phyloP scores from a whole-genome alignment of 2,329 filamentous ascomycete species.

The Graphilbum sp. region DNA sequence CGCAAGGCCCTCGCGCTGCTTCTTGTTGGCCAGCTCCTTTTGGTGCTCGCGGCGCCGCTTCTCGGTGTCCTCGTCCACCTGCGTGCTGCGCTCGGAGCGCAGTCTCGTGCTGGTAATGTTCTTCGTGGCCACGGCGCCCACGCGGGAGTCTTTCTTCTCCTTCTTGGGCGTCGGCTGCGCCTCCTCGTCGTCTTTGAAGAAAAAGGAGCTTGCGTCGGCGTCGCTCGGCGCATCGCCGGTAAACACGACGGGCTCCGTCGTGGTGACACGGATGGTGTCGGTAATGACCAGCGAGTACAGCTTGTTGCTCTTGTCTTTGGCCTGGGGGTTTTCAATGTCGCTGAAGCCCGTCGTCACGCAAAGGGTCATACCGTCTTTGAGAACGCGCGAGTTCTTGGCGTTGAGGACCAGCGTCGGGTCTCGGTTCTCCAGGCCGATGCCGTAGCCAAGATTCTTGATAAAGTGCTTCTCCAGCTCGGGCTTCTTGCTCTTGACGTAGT shows the following conservation, averaged over 20 bases:
- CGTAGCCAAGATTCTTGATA: slow-evolving; percentile 77
- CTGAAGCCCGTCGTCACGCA: slow-evolving; percentile 79
- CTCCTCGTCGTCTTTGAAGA: slow-evolving; percentile 94
- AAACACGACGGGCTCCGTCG: slow-evolving; percentile 69
- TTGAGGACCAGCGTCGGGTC: slow-evolving; percentile 74
- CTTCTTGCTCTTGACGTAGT: slow-evolving; percentile 72
- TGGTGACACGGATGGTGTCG: slow-evolving; percentile 80
- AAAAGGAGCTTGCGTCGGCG: slow-evolving; percentile 89
- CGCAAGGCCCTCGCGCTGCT: slow-evolving; percentile 73
- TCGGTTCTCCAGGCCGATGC: slow-evolving; percentile 81
- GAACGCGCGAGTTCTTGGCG: slow-evolving; percentile 62
- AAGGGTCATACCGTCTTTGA: slow-evolving; percentile 96
- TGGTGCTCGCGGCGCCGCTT: slow-evolving; percentile 80
- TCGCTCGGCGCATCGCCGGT: slow-evolving; percentile 86
- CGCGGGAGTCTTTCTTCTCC: slow-evolving; percentile 67
- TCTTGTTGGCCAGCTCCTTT: slow-evolving; percentile 72
- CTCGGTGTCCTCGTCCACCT: slow-evolving; percentile 80
- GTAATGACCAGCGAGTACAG: slow-evolving; percentile 79
- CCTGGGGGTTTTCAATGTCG: slow-evolving; percentile 72
- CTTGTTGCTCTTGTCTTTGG: slow-evolving; percentile 80
- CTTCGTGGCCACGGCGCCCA: slow-evolving; percentile 78
- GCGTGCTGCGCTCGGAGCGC: slow-evolving; percentile 75
- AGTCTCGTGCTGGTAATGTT: slow-evolving; percentile 92
- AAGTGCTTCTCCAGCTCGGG: slow-evolving; percentile 93
- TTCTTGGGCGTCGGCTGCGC: slow-evolving; percentile 77